A percentile compares a stretch with the other conserved stretches of the same genome.
phyloP scores from a whole-genome alignment of 306 rosid species.

The Cucurbita pepo region DNA sequence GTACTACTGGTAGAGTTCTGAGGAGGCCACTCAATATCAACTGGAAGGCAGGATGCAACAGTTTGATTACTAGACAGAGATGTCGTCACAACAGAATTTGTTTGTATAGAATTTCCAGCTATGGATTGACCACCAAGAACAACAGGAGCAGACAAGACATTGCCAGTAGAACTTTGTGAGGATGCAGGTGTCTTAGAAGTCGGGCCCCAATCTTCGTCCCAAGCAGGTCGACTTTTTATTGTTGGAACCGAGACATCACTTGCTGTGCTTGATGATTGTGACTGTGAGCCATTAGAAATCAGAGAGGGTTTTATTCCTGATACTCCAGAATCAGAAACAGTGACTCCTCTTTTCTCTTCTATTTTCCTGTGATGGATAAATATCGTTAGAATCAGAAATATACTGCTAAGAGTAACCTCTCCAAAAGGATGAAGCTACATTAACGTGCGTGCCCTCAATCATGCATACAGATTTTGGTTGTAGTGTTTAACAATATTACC shows the following conservation, averaged over 20 bases:
- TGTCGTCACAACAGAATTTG: conserved; percentile 19
- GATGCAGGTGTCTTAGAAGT: conserved; percentile 20
- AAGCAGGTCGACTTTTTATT: conserved; percentile 36
- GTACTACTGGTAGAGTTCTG: conserved; percentile 26
- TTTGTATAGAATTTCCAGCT: conserved; percentile 24
- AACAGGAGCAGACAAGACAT: conserved; percentile 15
- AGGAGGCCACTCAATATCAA: conserved; percentile 95
- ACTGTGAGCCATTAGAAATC: conserved; percentile 34
- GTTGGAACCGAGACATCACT: conserved; percentile 25
- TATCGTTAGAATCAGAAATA: background rate
- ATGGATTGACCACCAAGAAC: conserved; percentile 22
- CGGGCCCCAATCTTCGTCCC: conserved; percentile 97
- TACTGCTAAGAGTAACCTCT: background rate
- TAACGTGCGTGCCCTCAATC: conserved; percentile 1
- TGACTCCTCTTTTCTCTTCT: conserved; percentile 92
- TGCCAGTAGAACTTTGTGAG: conserved; percentile 22
- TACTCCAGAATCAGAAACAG: conserved; percentile 57
- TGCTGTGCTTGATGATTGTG: conserved; percentile 28
- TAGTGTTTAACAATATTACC: conserved; percentile 22
- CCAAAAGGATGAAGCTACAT: background rate
- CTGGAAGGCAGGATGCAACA: conserved; percentile 51
- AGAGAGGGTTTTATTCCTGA: conserved; percentile 46
- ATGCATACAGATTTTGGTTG: background rate
- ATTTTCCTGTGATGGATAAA: conserved; percentile 44
- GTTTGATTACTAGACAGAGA: conserved; percentile 39